Percentiles rank a stretch among this genome's conserved stretches.
These are phyloP conservation scores for Speleostelium caveatum DNA, from an alignment of 78 protist genomes.

Conservation along the genomic window DNA sequence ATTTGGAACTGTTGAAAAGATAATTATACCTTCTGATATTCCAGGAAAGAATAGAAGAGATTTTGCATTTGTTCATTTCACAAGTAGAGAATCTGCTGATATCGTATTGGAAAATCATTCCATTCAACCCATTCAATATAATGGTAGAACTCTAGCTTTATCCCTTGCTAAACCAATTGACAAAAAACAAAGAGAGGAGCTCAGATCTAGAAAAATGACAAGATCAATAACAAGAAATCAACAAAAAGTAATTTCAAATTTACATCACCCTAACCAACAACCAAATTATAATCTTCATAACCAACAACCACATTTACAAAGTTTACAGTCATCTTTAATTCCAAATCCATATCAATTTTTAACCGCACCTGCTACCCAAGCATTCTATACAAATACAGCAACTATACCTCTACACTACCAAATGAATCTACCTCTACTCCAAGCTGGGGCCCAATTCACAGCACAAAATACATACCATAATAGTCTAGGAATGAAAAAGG, in stretches of 20 bases:
- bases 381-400: neutral
- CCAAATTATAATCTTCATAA: neutral
- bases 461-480: too few relatives aligned
- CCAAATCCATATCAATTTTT: neutral
- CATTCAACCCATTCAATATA: neutral
- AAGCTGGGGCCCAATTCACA: neutral
- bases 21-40: conserved; percentile 15
- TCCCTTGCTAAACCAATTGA: conserved; percentile 52
- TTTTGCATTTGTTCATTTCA: conserved; percentile 67
- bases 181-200: conserved; percentile 32
- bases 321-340: neutral
- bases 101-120: neutral
- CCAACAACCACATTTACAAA: neutral
- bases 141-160: neutral
- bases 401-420: neutral
- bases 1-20: conserved; percentile 39
- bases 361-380: neutral
- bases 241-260: too few relatives aligned
- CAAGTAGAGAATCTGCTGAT: conserved; percentile 23
- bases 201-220: neutral
- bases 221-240: conserved; percentile 6
- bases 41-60: conserved; percentile 25
- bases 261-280: too few relatives aligned
- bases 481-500: too few relatives aligned
- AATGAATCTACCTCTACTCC: neutral